Evolutionary conservation across 306 rosid species (phyloP).

Genomic region (Ormosia emarginata): DNA sequence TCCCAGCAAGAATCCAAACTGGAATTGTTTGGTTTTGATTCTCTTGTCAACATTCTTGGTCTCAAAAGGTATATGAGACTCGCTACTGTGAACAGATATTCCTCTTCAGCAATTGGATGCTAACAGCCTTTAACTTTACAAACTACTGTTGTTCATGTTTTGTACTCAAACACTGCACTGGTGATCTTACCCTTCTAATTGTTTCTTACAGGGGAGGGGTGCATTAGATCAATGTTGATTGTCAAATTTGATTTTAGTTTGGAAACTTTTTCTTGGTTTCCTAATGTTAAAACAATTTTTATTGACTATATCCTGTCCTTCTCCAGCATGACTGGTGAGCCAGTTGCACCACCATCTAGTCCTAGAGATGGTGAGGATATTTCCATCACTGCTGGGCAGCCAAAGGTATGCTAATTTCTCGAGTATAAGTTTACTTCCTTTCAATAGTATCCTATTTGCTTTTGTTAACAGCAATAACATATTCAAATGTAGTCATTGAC

Average conservation of each 20-base stretch:
- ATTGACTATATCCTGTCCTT: conserved; percentile 17
- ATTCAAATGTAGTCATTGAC: neutral
- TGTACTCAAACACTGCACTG: neutral
- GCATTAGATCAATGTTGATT: neutral
- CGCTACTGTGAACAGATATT: neutral
- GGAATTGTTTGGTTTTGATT: conserved; percentile 96
- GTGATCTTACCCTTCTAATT: neutral
- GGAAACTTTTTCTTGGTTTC: neutral
- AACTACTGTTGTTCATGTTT: neutral
- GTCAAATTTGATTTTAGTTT: neutral
- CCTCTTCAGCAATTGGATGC: neutral
- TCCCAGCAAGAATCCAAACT: conserved; percentile 79
- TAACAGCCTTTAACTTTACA: neutral
- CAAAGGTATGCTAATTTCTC: conserved; percentile 55
- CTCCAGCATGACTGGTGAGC: conserved; percentile 93
- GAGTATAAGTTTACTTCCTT: conserved; percentile 18
- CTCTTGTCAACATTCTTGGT: conserved; percentile 98
- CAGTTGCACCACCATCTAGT: conserved; percentile 68
- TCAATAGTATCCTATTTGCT: conserved; percentile 16
- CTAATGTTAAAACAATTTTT: neutral
- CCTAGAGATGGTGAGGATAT: conserved; percentile 95
- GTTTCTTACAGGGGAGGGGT: neutral
- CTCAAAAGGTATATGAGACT: conserved; percentile 70
- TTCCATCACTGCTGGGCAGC: conserved; percentile 70
- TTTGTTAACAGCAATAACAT: neutral